These are phyloP conservation scores for Didymella lethalis DNA, from an alignment of 2,329 filamentous ascomycete species.

Conservation along the genomic window DNA sequence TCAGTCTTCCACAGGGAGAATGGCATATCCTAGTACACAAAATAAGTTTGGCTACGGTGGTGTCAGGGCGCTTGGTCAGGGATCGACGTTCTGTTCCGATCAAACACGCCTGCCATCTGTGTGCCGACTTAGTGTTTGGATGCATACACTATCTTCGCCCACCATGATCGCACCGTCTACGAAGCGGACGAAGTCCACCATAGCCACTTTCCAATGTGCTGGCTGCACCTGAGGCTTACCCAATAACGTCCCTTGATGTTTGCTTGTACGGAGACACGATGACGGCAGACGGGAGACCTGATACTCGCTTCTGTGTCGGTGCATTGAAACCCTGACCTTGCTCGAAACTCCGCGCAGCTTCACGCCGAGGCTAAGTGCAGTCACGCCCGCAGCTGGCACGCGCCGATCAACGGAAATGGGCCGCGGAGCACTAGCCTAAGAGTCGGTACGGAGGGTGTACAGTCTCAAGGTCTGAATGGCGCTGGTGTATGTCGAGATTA, in stretches of 20 bases:
- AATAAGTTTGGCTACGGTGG: neutral
- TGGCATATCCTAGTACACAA: neutral
- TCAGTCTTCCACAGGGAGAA: neutral
- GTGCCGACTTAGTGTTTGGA: neutral
- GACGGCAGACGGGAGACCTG: neutral
- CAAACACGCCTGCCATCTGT: neutral
- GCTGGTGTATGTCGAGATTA: neutral
- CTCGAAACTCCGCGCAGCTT: slow-evolving; percentile 3
- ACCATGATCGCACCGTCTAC: neutral
- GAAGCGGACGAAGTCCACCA: neutral
- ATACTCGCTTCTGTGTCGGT: slow-evolving; percentile 1
- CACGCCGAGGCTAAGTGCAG: slow-evolving; percentile 11
- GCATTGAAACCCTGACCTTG: neutral
- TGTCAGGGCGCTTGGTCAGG: neutral
- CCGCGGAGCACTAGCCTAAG: neutral
- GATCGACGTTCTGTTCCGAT: slow-evolving; percentile 2
- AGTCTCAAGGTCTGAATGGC: neutral
- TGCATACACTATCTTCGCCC: neutral
- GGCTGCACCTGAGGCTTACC: neutral
- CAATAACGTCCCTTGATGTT: neutral
- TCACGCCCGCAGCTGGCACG: slow-evolving; percentile 2
- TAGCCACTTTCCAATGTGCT: neutral
- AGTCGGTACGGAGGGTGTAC: neutral
- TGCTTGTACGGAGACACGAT: neutral
- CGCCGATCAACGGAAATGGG: neutral